A percentile compares a stretch with the other conserved stretches of the same genome.
Conservation (phyloP, 805 yeast genomes). For the Wickerhamiella shivajii region DNA sequence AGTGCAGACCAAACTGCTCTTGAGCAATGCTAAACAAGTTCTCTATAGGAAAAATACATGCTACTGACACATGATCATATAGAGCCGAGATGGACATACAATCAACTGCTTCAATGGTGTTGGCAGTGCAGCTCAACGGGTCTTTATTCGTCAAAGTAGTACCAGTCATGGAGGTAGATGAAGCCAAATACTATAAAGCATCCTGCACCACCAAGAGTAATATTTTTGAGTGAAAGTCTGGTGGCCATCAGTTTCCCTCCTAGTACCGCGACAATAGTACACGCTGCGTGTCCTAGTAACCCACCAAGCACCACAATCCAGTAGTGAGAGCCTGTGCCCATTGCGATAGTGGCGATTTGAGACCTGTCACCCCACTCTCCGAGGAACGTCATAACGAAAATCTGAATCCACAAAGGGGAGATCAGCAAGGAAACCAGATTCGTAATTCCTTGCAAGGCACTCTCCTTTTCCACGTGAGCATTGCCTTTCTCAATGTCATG, state of each 20-base stretch:
- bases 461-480: constrained; percentile 20
- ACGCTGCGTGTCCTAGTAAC: constrained; percentile 71
- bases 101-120: too few species aligned
- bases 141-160: constrained; percentile 1
- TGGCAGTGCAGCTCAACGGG: too few species aligned
- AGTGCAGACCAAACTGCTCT: too few species aligned
- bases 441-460: constrained; percentile 28
- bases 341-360: constrained; percentile 93
- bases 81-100: too few species aligned
- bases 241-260: constrained; percentile 89
- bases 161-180: constrained; percentile 51
- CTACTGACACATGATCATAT: too few species aligned
- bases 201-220: constrained; percentile 78
- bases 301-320: constrained; percentile 85
- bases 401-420: constrained; percentile 88
- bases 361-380: constrained; percentile 99
- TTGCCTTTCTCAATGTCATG: constrained; percentile 27
- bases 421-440: constrained; percentile 49
- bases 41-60: too few species aligned
- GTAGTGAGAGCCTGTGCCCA: constrained; percentile 94
- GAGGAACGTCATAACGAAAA: constrained; percentile 85
- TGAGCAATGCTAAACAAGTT: too few species aligned
- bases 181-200: constrained; percentile 77
- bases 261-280: constrained; percentile 80
- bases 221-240: constrained; percentile 78